Percentiles rank a stretch among this genome's conserved stretches.
Conservation (phyloP, 495 filamentous ascomycete genomes). For the Penicillium tannophilum region DNA sequence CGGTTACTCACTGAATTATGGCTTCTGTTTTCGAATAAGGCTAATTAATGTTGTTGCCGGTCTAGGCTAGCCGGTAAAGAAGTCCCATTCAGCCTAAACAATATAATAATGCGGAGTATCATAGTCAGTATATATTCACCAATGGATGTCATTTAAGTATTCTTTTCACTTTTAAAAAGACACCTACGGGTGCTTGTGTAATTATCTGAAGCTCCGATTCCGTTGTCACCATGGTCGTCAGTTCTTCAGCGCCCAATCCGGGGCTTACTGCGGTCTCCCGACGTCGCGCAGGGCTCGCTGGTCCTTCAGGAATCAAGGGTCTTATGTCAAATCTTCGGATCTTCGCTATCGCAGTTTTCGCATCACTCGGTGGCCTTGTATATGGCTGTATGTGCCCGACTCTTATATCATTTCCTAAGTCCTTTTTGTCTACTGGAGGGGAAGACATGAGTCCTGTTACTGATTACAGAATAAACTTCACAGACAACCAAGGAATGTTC, state of each 20-base stretch:
- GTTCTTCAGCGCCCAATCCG: neutral
- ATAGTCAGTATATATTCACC: neutral
- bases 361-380: constrained; percentile 16
- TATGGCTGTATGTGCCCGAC: constrained; percentile 15
- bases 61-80: neutral
- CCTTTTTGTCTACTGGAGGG: neutral
- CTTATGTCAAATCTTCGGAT: constrained; percentile 13
- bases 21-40: neutral
- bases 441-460: neutral
- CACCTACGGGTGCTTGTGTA: neutral
- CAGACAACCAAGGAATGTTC: neutral
- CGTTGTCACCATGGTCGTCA: neutral
- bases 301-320: constrained; percentile 16
- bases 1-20: neutral
- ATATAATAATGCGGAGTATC: neutral
- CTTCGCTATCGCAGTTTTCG: constrained; percentile 18
- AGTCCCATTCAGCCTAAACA: neutral
- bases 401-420: too few species aligned
- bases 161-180: neutral
- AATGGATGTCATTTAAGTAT: neutral
- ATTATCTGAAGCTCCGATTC: neutral
- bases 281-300: constrained; percentile 9
- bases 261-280: neutral
- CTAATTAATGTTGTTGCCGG: neutral
- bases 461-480: neutral